A percentile compares a stretch with the other conserved stretches of the same genome.
Evolutionary conservation across 306 rosid species (phyloP).

Genomic region (Trifolium pratense): DNA sequence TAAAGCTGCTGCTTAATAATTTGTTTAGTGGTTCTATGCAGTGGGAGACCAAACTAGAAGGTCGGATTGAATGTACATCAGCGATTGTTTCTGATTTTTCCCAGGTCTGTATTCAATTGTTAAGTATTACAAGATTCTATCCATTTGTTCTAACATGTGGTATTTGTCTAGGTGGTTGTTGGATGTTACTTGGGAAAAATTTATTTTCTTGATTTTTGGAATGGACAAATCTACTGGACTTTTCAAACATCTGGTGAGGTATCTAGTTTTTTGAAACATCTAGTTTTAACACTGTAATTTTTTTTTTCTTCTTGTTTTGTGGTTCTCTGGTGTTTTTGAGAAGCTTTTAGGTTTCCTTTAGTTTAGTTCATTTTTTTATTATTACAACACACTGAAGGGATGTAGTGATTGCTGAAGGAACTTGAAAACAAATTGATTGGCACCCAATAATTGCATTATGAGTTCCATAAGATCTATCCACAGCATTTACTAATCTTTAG

Average conservation of each 20-base stretch:
- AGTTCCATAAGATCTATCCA: too few relatives aligned
- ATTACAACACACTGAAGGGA: constrained; percentile 6
- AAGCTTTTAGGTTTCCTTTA: constrained; percentile 12
- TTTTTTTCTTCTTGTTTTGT: constrained; percentile 39
- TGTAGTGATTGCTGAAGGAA: constrained; percentile 24
- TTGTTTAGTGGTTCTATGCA: constrained; percentile 82
- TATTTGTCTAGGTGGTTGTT: constrained; percentile 74
- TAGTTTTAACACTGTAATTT: constrained; percentile 26
- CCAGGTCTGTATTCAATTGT: constrained; percentile 62
- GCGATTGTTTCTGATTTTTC: constrained; percentile 77
- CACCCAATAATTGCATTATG: not conserved
- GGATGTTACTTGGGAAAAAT: constrained; percentile 91
- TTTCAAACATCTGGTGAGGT: constrained; percentile 93
- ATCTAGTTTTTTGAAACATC: constrained; percentile 37
- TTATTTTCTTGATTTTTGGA: constrained; percentile 74
- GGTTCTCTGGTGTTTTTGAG: constrained; percentile 28
- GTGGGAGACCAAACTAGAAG: constrained; percentile 88
- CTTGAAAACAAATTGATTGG: constrained; percentile 14
- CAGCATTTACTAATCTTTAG: not conserved
- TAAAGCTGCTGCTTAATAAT: constrained; percentile 51
- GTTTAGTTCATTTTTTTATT: constrained; percentile 15
- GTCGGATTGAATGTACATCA: constrained; percentile 87
- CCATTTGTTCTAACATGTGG: constrained; percentile 38
- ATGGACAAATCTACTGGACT: constrained; percentile 75
- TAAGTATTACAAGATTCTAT: constrained; percentile 12